Base-by-base conservation (phyloP, 805 yeast genomes). In the Candida pseudofarinosa region DNA sequence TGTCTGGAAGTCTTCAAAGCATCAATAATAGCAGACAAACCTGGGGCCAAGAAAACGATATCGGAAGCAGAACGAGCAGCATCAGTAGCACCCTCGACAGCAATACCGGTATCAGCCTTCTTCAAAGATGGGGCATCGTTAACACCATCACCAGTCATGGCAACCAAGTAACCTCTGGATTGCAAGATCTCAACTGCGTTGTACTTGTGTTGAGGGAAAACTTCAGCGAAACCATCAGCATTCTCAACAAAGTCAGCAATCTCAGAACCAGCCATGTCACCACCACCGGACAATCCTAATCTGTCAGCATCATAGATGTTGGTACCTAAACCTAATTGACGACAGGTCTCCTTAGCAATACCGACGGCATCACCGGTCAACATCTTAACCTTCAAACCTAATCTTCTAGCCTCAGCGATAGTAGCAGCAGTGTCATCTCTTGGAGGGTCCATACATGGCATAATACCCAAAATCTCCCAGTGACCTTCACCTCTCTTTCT, bases 91-190 rank as follows among this genome's bases (percentile, higher is more conserved):
- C 96, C 96, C 78, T 88, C 96, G 71, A 88, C 96, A 64, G 97
- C 97, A 78, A 89, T 89, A 84, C 97, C 97, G 50, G 75, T 70
- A 62, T 70, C 75, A 54, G 95, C 95, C 81, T 88, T 88, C 88
- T 88, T 88, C 75, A 88, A 81, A 54, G 96, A 88, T 63, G 97
- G 97, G 62, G 96, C 96, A 76, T 88, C 97, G 79, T 88, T 88
- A 68, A 88, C 96, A 87, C 97, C 97, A 69, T 88, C 97, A 85
- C 97, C 97, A 79, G 97, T 88, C 97, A 88, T 88, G 73, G 96
- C 97, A 75, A 89, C 95, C 75, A 88, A 80, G 83, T 85, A 88
- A 74, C 96, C 96, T 81, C 96, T 84, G 69, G 83, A 80, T 79
- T 88, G 96, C 72, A 88, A 80, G 68, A 88, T 87, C 77, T 88